A percentile compares a stretch with the other conserved stretches of the same genome.
Evolutionary conservation across 257 asterid species (phyloP).

Genomic region (Solanum clarkiae): DNA sequence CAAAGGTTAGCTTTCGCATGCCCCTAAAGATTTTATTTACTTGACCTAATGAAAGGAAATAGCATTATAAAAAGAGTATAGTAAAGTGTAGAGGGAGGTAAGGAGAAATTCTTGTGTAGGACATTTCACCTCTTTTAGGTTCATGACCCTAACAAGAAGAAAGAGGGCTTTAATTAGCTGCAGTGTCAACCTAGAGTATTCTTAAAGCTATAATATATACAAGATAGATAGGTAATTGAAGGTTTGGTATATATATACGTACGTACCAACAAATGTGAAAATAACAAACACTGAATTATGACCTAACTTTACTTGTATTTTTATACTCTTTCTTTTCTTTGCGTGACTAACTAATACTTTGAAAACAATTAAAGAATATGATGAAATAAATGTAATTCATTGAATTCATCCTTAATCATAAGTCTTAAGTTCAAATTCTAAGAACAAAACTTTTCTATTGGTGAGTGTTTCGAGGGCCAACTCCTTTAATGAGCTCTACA

Average conservation of each 20-base stretch:
- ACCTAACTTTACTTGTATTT: slow-evolving; percentile 6
- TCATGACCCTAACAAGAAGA: background rate
- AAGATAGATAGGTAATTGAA: background rate
- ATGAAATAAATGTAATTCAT: background rate
- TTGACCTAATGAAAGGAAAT: background rate
- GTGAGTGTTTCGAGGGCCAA: background rate
- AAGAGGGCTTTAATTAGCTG: slow-evolving; percentile 13
- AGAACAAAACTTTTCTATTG: background rate
- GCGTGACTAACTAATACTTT: background rate
- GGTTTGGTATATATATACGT: slow-evolving; percentile 1
- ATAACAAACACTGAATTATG: slow-evolving; percentile 20
- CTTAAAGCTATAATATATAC: slow-evolving; percentile 28
- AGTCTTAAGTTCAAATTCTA: background rate
- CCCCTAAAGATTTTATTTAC: background rate
- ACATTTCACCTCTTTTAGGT: slow-evolving; percentile 62
- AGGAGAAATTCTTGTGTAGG: slow-evolving; percentile 22
- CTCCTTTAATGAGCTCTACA: background rate
- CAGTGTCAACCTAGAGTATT: slow-evolving; percentile 53
- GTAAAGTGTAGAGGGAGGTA: slow-evolving; percentile 59
- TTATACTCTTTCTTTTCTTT: background rate
- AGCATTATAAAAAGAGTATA: background rate
- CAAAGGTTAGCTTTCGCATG: too few relatives aligned
- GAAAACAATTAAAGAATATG: background rate
- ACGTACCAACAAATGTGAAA: slow-evolving; percentile 50
- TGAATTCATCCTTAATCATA: background rate